Percentiles rank a stretch among this genome's conserved stretches.
These are phyloP conservation scores for Dipteronia sinensis DNA, from an alignment of 345 rosid genomes.

Conservation along the genomic window DNA sequence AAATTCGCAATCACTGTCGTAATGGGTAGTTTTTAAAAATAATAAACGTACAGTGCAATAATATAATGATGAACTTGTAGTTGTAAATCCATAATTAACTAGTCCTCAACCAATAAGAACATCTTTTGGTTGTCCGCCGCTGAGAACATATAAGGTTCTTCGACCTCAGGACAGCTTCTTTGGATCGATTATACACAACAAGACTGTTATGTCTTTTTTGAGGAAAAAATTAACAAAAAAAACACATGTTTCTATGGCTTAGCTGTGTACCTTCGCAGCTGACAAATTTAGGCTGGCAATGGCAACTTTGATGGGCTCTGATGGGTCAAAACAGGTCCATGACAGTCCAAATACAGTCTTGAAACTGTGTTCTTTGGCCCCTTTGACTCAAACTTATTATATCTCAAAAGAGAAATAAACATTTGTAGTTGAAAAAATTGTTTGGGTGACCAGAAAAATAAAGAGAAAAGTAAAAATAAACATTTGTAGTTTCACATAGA, in stretches of 20 bases:
- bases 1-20: too few relatives aligned
- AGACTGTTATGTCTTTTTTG: neutral
- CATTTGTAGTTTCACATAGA: constrained; percentile 2
- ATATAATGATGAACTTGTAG: neutral
- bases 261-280: constrained; percentile 1
- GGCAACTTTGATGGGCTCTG: constrained; percentile 10
- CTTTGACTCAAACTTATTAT: neutral
- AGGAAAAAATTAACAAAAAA: too few relatives aligned
- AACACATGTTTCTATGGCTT: neutral
- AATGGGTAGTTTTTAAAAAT: too few relatives aligned
- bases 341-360: neutral
- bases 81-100: neutral
- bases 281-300: constrained; percentile 21
- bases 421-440: neutral
- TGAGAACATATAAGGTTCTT: neutral
- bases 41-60: neutral
- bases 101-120: neutral
- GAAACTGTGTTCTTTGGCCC: neutral
- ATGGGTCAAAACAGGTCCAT: neutral
- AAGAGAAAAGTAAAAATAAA: neutral
- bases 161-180: constrained; percentile 10
- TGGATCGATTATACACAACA: neutral
- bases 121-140: constrained; percentile 8
- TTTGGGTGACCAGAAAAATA: neutral
- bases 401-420: neutral